Percentiles rank a stretch among this genome's conserved stretches.
Evolutionary conservation across 2,329 filamentous ascomycete genomes (phyloP).

Genomic region (Neonectria coccinea): DNA sequence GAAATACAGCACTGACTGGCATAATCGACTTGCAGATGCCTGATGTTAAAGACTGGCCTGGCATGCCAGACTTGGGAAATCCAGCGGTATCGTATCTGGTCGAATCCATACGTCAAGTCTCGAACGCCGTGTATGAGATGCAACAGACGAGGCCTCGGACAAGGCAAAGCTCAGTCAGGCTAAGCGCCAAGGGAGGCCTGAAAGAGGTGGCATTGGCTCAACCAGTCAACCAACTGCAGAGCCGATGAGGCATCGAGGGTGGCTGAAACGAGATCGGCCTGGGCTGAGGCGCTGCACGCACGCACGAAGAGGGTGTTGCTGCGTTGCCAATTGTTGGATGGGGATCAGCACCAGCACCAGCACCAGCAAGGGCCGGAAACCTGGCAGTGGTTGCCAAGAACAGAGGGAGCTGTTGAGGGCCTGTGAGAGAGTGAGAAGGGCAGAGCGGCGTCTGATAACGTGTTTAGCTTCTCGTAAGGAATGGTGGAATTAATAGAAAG

Average conservation of each 20-base stretch:
- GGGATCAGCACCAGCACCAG: conserved; percentile 20
- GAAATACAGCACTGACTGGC: neutral
- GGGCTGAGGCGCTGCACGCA: conserved; percentile 18
- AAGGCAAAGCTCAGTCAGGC: conserved; percentile 4
- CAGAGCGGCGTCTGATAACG: neutral
- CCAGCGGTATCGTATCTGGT: neutral
- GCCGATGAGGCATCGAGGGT: conserved; percentile 12
- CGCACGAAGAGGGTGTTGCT: conserved; percentile 10
- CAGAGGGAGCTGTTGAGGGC: neutral
- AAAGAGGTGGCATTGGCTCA: neutral
- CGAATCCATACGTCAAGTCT: neutral
- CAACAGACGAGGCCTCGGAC: conserved; percentile 10
- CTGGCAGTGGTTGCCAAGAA: conserved; percentile 3
- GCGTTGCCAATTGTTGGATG: neutral
- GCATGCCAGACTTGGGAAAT: neutral
- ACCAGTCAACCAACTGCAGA: conserved; percentile 1
- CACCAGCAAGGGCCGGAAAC: conserved; percentile 5
- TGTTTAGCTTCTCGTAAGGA: conserved; percentile 1
- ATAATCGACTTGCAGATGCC: neutral
- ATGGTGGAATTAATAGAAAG: conserved; percentile 36
- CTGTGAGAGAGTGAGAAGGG: neutral
- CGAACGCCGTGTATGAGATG: conserved; percentile 1
- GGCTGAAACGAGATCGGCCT: conserved; percentile 26
- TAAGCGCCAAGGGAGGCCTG: conserved; percentile 8
- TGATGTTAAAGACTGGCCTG: neutral